Evolutionary conservation across 2,329 filamentous ascomycete species (phyloP).

Genomic region (Nigrograna mackinnonii): DNA sequence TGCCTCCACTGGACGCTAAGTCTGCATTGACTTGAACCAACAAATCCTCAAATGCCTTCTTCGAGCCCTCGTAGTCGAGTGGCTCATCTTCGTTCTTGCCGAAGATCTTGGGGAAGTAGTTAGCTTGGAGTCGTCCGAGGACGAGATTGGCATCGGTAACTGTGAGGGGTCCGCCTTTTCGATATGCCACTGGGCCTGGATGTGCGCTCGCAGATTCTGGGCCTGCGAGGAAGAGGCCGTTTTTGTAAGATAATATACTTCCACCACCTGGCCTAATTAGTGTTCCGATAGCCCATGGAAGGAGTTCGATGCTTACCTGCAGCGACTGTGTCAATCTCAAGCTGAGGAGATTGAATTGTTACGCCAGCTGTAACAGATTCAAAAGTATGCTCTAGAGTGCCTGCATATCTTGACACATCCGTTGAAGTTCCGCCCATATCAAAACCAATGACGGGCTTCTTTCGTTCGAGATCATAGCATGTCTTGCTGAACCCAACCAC

Average conservation of each 20-base stretch:
- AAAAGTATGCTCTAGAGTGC: constrained; percentile 31
- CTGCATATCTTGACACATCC: constrained; percentile 37
- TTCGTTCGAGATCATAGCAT: constrained; percentile 27
- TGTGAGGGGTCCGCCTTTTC: constrained; percentile 39
- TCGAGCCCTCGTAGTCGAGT: constrained; percentile 47
- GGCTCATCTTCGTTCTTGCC: constrained; percentile 34
- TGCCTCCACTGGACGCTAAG: constrained; percentile 26
- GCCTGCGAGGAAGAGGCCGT: constrained; percentile 24
- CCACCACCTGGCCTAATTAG: constrained; percentile 42
- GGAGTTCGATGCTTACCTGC: constrained; percentile 31
- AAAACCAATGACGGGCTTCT: constrained; percentile 32
- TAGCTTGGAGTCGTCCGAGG: constrained; percentile 31
- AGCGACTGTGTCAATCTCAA: constrained; percentile 41
- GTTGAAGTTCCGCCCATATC: too few species aligned
- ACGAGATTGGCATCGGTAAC: constrained; percentile 40
- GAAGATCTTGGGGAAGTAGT: constrained; percentile 38
- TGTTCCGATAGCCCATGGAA: neutral
- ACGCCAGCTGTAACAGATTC: constrained; percentile 36
- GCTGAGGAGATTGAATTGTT: constrained; percentile 30
- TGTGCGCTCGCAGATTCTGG: constrained; percentile 39
- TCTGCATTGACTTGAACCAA: constrained; percentile 48
- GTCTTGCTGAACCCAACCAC: constrained; percentile 37
- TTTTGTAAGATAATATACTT: constrained; percentile 39
- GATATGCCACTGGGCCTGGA: constrained; percentile 37
- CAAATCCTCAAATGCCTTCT: constrained; percentile 47